phyloP scores from a whole-genome alignment of 2,329 filamentous ascomycete genomes.

The Knufia petricola region DNA sequence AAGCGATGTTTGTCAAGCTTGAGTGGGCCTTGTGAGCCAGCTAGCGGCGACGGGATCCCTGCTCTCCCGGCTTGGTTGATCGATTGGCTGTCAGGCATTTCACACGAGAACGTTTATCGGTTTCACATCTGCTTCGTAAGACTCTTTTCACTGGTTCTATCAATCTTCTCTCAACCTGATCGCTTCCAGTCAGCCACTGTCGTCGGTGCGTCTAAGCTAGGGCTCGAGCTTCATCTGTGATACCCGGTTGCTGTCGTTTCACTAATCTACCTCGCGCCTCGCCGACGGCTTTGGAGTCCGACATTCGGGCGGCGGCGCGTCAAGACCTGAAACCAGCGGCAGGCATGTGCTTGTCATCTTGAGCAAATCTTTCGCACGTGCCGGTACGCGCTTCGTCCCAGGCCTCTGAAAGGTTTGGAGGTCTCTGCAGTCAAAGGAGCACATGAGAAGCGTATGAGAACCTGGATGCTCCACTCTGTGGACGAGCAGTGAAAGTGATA shows the following conservation, averaged over 20 bases:
- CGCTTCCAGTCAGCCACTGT: constrained; percentile 5
- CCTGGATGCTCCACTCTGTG: too few species aligned
- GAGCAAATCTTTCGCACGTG: too few species aligned
- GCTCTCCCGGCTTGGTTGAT: not conserved
- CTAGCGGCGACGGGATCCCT: constrained; percentile 1
- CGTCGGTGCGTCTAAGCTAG: not conserved
- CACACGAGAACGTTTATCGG: not conserved
- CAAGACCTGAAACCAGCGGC: not conserved
- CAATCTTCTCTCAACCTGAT: not conserved
- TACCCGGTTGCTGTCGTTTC: constrained; percentile 2
- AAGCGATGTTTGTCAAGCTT: constrained; percentile 1
- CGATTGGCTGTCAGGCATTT: constrained; percentile 5
- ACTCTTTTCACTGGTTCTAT: constrained; percentile 8
- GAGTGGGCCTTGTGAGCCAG: not conserved
- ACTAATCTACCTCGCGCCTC: not conserved
- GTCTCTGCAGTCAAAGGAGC: too few species aligned
- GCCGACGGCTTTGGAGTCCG: not conserved
- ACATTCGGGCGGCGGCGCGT: not conserved
- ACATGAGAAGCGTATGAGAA: too few species aligned
- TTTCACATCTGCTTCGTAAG: constrained; percentile 7
- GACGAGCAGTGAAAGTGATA: too few species aligned
- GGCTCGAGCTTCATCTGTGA: not conserved
- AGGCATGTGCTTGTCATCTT: too few species aligned
- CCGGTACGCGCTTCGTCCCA: too few species aligned
- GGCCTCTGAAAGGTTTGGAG: too few species aligned